These are phyloP conservation scores for Macrophomina pseudophaseolina DNA, from an alignment of 2,329 filamentous ascomycete genomes.

Conservation along the genomic window DNA sequence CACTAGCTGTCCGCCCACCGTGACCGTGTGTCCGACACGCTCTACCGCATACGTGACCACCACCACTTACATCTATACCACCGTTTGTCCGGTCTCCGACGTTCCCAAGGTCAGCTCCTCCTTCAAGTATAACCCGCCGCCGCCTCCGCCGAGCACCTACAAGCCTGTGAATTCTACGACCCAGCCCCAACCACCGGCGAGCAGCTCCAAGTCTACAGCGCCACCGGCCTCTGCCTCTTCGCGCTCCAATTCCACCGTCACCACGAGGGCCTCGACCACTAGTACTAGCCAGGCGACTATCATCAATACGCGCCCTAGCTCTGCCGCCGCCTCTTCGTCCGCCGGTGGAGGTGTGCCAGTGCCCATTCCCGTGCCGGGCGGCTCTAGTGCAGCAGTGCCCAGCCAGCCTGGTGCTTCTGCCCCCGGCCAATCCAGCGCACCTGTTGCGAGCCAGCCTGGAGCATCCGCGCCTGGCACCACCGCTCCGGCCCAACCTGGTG, in stretches of 20 bases:
- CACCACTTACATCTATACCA: conserved; percentile 29
- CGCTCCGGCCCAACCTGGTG: neutral
- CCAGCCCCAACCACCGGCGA: neutral
- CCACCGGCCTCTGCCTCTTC: neutral
- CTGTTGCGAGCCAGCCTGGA: neutral
- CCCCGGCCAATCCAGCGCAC: no score
- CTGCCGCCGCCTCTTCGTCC: neutral
- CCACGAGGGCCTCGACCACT: neutral
- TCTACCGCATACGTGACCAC: conserved; percentile 30
- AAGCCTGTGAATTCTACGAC: neutral
- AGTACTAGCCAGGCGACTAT: neutral
- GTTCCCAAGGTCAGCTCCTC: neutral
- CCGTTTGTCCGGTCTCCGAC: conserved; percentile 28
- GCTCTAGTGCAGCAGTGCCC: no score
- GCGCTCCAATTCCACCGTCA: neutral
- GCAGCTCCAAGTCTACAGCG: neutral
- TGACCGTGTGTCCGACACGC: conserved; percentile 32
- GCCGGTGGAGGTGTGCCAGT: neutral
- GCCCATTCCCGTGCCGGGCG: neutral
- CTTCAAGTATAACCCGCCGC: neutral
- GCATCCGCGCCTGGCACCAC: neutral
- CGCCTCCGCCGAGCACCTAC: neutral
- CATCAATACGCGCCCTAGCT: neutral
- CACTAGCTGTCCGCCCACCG: conserved; percentile 31
- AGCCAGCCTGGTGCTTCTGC: neutral